These are phyloP conservation scores for Erodium maritimum DNA, from an alignment of 345 rosid species.

Conservation along the genomic window DNA sequence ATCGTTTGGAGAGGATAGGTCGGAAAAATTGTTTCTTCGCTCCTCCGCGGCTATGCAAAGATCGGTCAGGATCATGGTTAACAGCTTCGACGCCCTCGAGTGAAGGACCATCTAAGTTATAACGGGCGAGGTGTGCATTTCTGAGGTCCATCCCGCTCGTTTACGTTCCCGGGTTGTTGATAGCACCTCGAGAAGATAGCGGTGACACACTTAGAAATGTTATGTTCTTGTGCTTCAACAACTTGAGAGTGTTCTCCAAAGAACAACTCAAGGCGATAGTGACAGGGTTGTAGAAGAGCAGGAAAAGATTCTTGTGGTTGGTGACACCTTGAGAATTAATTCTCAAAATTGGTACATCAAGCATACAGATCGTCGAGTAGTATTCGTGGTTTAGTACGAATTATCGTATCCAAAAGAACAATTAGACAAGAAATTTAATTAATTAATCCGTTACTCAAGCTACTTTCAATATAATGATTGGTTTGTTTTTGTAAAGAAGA, in stretches of 20 bases:
- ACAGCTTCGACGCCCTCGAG: constrained; percentile 50
- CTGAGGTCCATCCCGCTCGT: constrained; percentile 21
- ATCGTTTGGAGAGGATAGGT: constrained; percentile 7
- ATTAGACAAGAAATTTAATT: no score
- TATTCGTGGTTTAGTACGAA: no score
- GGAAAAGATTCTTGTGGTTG: constrained; percentile 43
- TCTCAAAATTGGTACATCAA: no score
- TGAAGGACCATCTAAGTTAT: constrained; percentile 21
- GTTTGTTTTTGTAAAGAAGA: no score
- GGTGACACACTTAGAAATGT: constrained; percentile 15
- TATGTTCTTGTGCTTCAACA: constrained; percentile 48
- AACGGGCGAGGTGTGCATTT: constrained; percentile 32
- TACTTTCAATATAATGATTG: no score
- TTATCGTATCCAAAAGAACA: no score
- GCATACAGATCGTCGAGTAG: no score
- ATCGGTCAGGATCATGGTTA: constrained; percentile 37
- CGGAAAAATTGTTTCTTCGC: constrained; percentile 16
- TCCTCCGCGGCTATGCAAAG: constrained; percentile 7
- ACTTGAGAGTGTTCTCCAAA: constrained; percentile 32
- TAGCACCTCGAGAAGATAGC: constrained; percentile 5
- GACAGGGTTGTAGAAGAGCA: constrained; percentile 34
- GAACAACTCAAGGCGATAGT: constrained; percentile 37
- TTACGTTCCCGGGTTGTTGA: constrained; percentile 46
- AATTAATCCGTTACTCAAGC: no score
- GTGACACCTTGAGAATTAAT: no score